Conservation (phyloP, 768 basidiomycete genomes). For the Mrakia hoshinonis region DNA sequence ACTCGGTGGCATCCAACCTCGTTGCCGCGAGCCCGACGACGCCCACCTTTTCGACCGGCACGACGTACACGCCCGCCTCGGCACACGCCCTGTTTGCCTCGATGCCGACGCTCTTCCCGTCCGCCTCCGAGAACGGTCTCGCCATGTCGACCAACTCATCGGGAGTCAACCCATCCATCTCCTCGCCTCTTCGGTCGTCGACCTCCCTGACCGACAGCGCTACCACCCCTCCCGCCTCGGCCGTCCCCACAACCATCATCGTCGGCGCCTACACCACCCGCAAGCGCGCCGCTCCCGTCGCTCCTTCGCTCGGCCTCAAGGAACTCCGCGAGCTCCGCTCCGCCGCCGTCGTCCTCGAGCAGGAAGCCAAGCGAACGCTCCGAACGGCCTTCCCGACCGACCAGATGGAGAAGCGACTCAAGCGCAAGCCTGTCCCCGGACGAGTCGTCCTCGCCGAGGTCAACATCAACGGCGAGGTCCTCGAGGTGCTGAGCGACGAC, state of each 20-base stretch:
- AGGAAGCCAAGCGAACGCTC: neutral
- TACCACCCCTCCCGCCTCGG: neutral
- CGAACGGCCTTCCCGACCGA: no score
- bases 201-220: neutral
- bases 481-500: no score
- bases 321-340: slow-evolving; percentile 6
- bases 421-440: slow-evolving; percentile 3
- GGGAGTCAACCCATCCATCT: neutral
- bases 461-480: no score
- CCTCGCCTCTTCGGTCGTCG: neutral
- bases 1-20: neutral
- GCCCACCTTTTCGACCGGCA: neutral
- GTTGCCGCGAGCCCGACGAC: neutral
- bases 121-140: no score
- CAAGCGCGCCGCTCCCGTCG: neutral
- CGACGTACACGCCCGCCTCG: neutral
- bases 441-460: neutral
- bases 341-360: slow-evolving; percentile 5
- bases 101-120: neutral
- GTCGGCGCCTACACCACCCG: neutral
- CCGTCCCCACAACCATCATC: neutral
- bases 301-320: neutral
- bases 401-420: slow-evolving; percentile 4
- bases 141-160: neutral
- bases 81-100: slow-evolving; percentile 4